Percentiles rank a stretch among this genome's conserved stretches.
Conservation (phyloP, 352 stramenopile species). For the Phytopythium oedochilum region DNA sequence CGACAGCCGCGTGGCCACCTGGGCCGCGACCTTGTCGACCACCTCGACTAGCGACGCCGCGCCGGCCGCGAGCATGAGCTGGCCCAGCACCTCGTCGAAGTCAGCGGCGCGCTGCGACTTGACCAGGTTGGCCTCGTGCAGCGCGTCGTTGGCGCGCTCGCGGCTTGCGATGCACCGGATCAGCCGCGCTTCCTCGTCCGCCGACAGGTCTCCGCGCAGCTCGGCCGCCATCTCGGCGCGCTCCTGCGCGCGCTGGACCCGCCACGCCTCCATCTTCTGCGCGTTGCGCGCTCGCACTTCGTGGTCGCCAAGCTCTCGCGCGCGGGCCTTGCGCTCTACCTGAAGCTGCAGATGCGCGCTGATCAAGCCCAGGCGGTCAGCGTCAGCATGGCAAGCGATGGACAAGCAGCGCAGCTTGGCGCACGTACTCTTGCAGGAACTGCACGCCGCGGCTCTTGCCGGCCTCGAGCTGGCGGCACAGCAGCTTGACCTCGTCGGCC, state of each 20-base stretch:
- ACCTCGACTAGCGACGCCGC: conserved; percentile 48
- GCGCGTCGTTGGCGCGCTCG: conserved; percentile 54
- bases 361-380: no score
- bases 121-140: conserved; percentile 57
- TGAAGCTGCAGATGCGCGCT: conserved; percentile 68
- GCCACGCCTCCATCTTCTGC: conserved; percentile 79
- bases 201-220: conserved; percentile 64
- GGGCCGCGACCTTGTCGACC: conserved; percentile 66
- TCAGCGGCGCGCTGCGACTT: conserved; percentile 69
- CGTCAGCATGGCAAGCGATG: no score
- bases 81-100: conserved; percentile 53
- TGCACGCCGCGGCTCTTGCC: conserved; percentile 68
- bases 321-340: conserved; percentile 54
- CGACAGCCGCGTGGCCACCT: conserved; percentile 47
- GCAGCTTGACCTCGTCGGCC: conserved; percentile 62
- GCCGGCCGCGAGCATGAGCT: conserved; percentile 67
- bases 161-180: conserved; percentile 58
- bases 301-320: conserved; percentile 64
- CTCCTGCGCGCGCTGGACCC: conserved; percentile 64
- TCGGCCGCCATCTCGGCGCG: conserved; percentile 73
- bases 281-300: conserved; percentile 77
- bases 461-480: conserved; percentile 75
- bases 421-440: conserved; percentile 60
- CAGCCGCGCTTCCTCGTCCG: conserved; percentile 52
- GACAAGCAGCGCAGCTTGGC: not conserved